Conservation (phyloP, 352 stramenopile genomes). For the Pythium insidiosum region DNA sequence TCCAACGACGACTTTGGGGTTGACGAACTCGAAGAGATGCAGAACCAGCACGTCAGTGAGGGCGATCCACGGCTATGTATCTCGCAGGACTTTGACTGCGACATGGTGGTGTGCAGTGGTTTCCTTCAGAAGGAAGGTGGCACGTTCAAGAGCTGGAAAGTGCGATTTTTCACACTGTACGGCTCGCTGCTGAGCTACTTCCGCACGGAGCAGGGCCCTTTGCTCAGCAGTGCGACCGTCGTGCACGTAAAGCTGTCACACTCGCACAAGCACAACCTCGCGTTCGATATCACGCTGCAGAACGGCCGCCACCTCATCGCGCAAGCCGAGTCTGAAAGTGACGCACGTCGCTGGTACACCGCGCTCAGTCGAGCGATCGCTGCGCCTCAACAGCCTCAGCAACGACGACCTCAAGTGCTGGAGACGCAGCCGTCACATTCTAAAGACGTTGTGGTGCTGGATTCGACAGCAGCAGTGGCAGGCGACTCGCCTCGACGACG, state of each 20-base stretch:
- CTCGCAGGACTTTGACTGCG: conserved; percentile 13
- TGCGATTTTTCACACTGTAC: conserved; percentile 73
- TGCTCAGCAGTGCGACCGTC: conserved; percentile 57
- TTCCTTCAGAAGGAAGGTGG: conserved; percentile 79
- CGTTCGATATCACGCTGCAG: conserved; percentile 71
- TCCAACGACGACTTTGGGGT: conserved; percentile 3
- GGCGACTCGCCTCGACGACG: too few species aligned
- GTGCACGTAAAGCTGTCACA: conserved; percentile 61
- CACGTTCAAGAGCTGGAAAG: conserved; percentile 80
- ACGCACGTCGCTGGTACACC: conserved; percentile 58
- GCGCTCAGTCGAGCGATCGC: conserved; percentile 48
- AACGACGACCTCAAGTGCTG: not conserved
- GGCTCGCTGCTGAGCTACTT: conserved; percentile 76
- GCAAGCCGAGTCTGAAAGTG: conserved; percentile 55
- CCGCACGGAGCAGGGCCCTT: conserved; percentile 67
- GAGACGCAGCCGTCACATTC: too few species aligned
- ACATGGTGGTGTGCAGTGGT: conserved; percentile 56
- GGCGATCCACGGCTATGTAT: conserved; percentile 1
- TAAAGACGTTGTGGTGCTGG: too few species aligned
- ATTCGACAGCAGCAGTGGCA: too few species aligned
- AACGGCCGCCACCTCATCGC: conserved; percentile 66
- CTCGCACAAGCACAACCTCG: conserved; percentile 58
- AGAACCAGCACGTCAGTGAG: not conserved
- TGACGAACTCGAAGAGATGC: conserved; percentile 5
- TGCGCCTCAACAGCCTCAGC: conserved; percentile 13